Evolutionary conservation across 1,284 basidiomycete species (phyloP).

Genomic region (Albatrellus sp.): DNA sequence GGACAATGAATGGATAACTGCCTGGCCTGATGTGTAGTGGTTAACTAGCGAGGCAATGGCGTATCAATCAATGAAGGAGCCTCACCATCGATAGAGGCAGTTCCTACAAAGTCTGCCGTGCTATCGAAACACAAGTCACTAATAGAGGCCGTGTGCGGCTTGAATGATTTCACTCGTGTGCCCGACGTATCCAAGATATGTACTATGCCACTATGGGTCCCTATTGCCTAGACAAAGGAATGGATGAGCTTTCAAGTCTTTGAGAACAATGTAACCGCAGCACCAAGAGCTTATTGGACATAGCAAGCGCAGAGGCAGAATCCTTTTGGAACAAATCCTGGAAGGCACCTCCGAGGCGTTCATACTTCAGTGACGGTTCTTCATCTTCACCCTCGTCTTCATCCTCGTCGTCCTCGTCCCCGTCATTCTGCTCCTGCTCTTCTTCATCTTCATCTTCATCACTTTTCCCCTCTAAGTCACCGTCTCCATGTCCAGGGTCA

Average conservation of each 20-base stretch:
- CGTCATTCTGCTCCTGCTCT: slow-evolving; percentile 24
- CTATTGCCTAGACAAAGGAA: slow-evolving; percentile 49
- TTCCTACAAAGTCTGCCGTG: slow-evolving; percentile 83
- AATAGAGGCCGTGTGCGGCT: slow-evolving; percentile 86
- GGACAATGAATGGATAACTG: slow-evolving; percentile 78
- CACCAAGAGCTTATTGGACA: slow-evolving; percentile 70
- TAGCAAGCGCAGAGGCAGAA: slow-evolving; percentile 71
- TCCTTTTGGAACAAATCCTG: slow-evolving; percentile 83
- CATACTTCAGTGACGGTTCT: slow-evolving; percentile 87
- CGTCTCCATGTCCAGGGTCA: slow-evolving; percentile 6
- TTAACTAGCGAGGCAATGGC: background rate
- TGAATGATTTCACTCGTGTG: slow-evolving; percentile 80
- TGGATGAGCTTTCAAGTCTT: background rate
- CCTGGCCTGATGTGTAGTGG: slow-evolving; percentile 51
- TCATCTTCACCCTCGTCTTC: slow-evolving; percentile 60
- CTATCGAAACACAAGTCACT: slow-evolving; percentile 79
- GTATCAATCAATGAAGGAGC: background rate
- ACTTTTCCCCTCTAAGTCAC: slow-evolving; percentile 6
- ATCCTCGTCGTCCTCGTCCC: slow-evolving; percentile 38
- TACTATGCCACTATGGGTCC: slow-evolving; percentile 87
- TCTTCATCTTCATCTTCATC: slow-evolving; percentile 12
- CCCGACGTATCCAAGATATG: slow-evolving; percentile 78
- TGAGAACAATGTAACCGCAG: slow-evolving; percentile 10
- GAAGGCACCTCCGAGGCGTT: slow-evolving; percentile 63
- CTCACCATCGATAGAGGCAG: slow-evolving; percentile 88